Base-by-base conservation (phyloP, 441 rosid species). In the Jatropha multifida region DNA sequence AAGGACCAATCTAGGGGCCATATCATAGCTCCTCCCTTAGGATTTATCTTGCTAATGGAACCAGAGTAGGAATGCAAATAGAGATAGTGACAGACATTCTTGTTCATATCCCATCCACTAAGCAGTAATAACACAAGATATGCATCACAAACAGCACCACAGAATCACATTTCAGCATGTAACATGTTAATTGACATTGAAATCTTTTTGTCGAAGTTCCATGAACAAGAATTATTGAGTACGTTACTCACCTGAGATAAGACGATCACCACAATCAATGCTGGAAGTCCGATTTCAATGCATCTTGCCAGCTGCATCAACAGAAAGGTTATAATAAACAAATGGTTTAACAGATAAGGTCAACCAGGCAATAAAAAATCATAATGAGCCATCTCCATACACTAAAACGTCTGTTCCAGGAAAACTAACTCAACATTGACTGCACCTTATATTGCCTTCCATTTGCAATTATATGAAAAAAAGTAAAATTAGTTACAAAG, bases 241-340 rank as follows among this genome's bases (percentile, higher is more conserved):
- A 66, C 20, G 38, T 14, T 7, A 37, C 77, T 79, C 73, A 90
- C 97, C 97, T 94, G 94, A 79, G 98, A 88, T 60, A 89, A 49
- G 51, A 94, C 32, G 78, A 94, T 86, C 76, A 92, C 76, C 38
- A 88, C 51, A 65, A 94, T 48, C 79, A 94, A 80, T 44, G 93
- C 91, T 11, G 97, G 98, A 48, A 94, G 96, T 65, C 97, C 98
- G 76, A 92, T 44, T 84, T 92, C 98, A 55, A 90, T 52, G 72
- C 98, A 94, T 79, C 68, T 90, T 4, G 98, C 98, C 74, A 92
- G 77, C 98, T 94, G 37, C 74, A 77, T 73, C 58, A 68, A 77
- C 32, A 32, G 27, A n/a, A 42, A 62, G 46, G 68, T 26, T 41
- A 55, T 20, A 23, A 60, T 38, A 5, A 41, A 40, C 66, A 65